Evolutionary conservation across 768 basidiomycete species (phyloP).

Genomic region (Nidularia sp.): DNA sequence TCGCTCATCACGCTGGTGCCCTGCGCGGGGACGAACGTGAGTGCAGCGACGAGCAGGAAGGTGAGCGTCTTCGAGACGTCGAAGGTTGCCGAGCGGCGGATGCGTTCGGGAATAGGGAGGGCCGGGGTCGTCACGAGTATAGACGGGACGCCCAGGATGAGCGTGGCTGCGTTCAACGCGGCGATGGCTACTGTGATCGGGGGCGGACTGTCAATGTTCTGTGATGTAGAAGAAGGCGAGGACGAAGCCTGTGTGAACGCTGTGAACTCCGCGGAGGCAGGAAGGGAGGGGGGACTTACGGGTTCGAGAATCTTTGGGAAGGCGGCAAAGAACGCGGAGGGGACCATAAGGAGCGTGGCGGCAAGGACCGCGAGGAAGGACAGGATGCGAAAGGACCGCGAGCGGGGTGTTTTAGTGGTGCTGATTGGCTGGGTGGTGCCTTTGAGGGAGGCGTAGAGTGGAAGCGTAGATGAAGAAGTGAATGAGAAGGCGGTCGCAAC

Average conservation of each 20-base stretch:
- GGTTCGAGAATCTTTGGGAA: conserved; percentile 35
- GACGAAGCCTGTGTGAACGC: not conserved
- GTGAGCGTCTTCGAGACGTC: conserved; percentile 43
- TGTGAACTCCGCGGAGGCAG: not conserved
- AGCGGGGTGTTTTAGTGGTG: conserved; percentile 39
- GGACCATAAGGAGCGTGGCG: conserved; percentile 49
- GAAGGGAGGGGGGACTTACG: conserved; percentile 3
- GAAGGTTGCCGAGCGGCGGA: conserved; percentile 35
- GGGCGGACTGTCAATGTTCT: not conserved
- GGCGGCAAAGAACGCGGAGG: conserved; percentile 52
- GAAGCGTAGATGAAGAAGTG: conserved; percentile 59
- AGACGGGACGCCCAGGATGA: conserved; percentile 57
- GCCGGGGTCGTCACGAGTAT: conserved; percentile 54
- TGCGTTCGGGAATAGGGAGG: conserved; percentile 40
- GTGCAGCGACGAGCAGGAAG: conserved; percentile 32
- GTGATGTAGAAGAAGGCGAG: not conserved
- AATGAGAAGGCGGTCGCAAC: conserved; percentile 64
- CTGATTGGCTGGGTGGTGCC: conserved; percentile 32
- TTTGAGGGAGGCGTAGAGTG: conserved; percentile 59
- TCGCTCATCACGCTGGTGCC: conserved; percentile 40
- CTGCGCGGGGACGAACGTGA: conserved; percentile 41
- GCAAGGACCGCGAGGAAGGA: conserved; percentile 45
- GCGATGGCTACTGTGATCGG: conserved; percentile 15
- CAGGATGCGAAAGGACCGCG: conserved; percentile 56
- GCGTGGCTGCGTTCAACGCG: conserved; percentile 43